Evolutionary conservation across 306 rosid species (phyloP).

Genomic region (Quillaja saponaria): DNA sequence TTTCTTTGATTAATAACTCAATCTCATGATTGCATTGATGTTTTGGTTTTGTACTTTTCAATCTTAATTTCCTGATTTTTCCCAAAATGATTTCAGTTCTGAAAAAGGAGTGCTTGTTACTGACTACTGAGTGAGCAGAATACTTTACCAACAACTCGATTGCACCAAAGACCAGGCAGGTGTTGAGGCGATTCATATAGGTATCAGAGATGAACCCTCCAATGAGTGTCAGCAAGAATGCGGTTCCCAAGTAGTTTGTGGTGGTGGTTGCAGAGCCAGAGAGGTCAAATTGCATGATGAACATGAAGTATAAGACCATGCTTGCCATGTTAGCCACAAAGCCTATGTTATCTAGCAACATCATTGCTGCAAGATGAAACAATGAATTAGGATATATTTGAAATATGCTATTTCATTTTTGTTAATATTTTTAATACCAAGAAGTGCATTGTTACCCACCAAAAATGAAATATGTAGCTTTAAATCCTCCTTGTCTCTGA

Average conservation of each 20-base stretch:
- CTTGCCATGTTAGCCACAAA: conserved; percentile 66
- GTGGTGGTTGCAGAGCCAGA: conserved; percentile 50
- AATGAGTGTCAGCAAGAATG: conserved; percentile 47
- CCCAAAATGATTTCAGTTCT: too few species aligned
- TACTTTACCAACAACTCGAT: conserved; percentile 48
- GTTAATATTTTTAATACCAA: not conserved
- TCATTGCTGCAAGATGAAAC: conserved; percentile 35
- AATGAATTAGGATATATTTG: not conserved
- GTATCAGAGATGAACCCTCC: conserved; percentile 69
- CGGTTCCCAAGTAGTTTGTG: conserved; percentile 53
- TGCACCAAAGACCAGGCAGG: conserved; percentile 49
- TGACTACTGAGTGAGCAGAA: not conserved
- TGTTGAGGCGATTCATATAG: conserved; percentile 54
- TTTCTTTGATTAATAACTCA: too few species aligned
- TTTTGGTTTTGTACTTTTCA: too few species aligned
- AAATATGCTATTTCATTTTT: not conserved
- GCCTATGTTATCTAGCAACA: conserved; percentile 51
- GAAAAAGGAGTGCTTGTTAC: not conserved
- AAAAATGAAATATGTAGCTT: conserved; percentile 40
- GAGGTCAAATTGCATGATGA: conserved; percentile 40
- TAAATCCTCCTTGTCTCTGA: conserved; percentile 42
- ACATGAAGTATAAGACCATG: conserved; percentile 51
- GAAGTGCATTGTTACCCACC: conserved; percentile 25
- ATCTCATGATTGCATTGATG: too few species aligned
- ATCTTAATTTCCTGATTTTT: too few species aligned